phyloP scores from a whole-genome alignment of 2,329 filamentous ascomycete genomes.

The Phialophora expanda region DNA sequence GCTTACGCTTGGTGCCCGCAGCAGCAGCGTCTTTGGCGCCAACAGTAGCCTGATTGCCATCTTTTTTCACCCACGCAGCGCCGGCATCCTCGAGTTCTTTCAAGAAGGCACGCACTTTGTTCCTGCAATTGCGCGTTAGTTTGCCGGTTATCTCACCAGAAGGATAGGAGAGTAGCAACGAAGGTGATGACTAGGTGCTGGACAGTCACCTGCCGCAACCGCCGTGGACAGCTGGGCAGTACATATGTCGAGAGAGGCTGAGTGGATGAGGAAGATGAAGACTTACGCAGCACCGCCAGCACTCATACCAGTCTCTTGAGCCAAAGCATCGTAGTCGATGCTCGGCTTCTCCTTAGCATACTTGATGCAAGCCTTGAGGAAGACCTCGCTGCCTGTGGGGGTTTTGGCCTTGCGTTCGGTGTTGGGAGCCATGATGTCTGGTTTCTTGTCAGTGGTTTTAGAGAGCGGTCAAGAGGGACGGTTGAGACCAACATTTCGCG shows the following conservation, averaged over 20 bases:
- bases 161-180: too few species aligned
- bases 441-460: background rate
- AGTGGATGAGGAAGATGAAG: background rate
- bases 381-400: conserved; percentile 20
- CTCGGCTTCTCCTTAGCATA: conserved; percentile 32
- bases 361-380: conserved; percentile 37
- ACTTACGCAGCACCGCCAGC: conserved; percentile 38
- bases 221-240: too few species aligned
- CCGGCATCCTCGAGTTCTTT: conserved; percentile 23
- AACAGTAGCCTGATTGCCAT: conserved; percentile 3
- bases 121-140: conserved; percentile 24
- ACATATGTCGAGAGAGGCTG: background rate
- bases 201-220: too few species aligned
- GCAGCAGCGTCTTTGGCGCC: background rate
- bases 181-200: too few species aligned
- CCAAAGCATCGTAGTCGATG: conserved; percentile 34
- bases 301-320: conserved; percentile 34
- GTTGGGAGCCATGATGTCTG: conserved; percentile 14
- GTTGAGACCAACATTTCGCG: background rate
- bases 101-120: conserved; percentile 38
- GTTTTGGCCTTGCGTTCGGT: conserved; percentile 14
- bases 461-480: background rate
- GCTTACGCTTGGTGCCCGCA: conserved; percentile 29
- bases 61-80: conserved; percentile 4
- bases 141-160: background rate